These are phyloP conservation scores for Thermochaetoides thermophila DNA, from an alignment of 495 filamentous ascomycete genomes.

Conservation along the genomic window DNA sequence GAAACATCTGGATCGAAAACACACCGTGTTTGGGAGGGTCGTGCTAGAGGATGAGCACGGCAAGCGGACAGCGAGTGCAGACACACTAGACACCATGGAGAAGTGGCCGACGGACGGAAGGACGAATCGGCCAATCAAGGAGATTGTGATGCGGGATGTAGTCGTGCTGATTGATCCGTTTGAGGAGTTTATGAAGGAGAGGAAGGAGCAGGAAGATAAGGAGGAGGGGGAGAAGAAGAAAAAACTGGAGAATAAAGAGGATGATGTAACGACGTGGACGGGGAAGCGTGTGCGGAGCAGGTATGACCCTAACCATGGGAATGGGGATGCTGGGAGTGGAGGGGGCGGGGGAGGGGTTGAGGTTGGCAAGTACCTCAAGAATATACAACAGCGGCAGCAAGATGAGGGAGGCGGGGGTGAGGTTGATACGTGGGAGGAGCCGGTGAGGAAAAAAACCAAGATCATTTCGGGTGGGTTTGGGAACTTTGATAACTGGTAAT, in stretches of 20 bases:
- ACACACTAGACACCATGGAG: slow-evolving; percentile 52
- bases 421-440: slow-evolving; percentile 45
- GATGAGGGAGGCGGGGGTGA: slow-evolving; percentile 36
- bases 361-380: slow-evolving; percentile 65
- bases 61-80: too few relatives aligned
- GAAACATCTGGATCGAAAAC: slow-evolving; percentile 80
- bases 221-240: slow-evolving; percentile 39
- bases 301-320: too few relatives aligned
- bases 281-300: slow-evolving; percentile 63
- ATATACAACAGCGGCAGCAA: slow-evolving; percentile 18
- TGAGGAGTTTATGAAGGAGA: slow-evolving; percentile 69
- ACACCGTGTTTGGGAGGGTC: slow-evolving; percentile 86
- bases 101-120: slow-evolving; percentile 47
- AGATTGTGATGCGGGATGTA: slow-evolving; percentile 66
- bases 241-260: slow-evolving; percentile 46
- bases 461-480: slow-evolving; percentile 61
- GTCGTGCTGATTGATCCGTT: slow-evolving; percentile 90
- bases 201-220: slow-evolving; percentile 33
- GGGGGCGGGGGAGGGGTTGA: slow-evolving; percentile 25
- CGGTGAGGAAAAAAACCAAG: slow-evolving; percentile 67
- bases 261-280: slow-evolving; percentile 82
- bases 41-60: slow-evolving; percentile 68
- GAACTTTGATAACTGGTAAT: slow-evolving; percentile 74
- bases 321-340: slow-evolving; percentile 18
- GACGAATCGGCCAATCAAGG: slow-evolving; percentile 56